phyloP scores from a whole-genome alignment of 164 flowering plant species.

The Houttuynia cordata region DNA sequence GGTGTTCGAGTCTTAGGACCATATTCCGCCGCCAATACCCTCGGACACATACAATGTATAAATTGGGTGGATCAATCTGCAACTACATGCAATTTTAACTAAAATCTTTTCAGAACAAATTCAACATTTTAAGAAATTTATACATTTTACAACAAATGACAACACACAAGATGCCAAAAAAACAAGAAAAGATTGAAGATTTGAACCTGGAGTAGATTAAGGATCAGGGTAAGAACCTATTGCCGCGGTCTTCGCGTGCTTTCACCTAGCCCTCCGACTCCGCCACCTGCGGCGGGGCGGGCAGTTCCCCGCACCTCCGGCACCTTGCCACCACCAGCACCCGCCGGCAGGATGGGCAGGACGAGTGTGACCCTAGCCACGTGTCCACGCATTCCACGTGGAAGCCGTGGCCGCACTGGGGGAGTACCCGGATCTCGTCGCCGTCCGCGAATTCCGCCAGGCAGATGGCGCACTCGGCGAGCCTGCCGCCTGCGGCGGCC shows the following conservation, averaged over 20 bases:
- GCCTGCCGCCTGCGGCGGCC: slow-evolving; percentile 12
- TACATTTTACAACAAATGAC: not conserved
- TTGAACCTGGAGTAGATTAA: not conserved
- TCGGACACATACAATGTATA: too few species aligned
- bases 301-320: slow-evolving; percentile 44
- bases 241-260: slow-evolving; percentile 21
- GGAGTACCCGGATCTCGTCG: slow-evolving; percentile 64
- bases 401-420: slow-evolving; percentile 82
- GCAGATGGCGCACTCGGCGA: slow-evolving; percentile 77
- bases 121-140: too few species aligned
- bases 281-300: slow-evolving; percentile 16
- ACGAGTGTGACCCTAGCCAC: slow-evolving; percentile 76
- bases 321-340: slow-evolving; percentile 39
- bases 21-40: too few species aligned
- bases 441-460: slow-evolving; percentile 66
- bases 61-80: not conserved
- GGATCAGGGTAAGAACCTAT: slow-evolving; percentile 33
- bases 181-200: not conserved
- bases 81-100: not conserved
- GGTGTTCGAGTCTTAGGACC: too few species aligned
- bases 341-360: slow-evolving; percentile 83
- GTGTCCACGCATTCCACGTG: slow-evolving; percentile 74
- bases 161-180: not conserved
- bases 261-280: slow-evolving; percentile 18
- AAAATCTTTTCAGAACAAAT: too few species aligned